These are phyloP conservation scores for Talaromyces funiculosus DNA, from an alignment of 2,329 filamentous ascomycete species.

Conservation along the genomic window DNA sequence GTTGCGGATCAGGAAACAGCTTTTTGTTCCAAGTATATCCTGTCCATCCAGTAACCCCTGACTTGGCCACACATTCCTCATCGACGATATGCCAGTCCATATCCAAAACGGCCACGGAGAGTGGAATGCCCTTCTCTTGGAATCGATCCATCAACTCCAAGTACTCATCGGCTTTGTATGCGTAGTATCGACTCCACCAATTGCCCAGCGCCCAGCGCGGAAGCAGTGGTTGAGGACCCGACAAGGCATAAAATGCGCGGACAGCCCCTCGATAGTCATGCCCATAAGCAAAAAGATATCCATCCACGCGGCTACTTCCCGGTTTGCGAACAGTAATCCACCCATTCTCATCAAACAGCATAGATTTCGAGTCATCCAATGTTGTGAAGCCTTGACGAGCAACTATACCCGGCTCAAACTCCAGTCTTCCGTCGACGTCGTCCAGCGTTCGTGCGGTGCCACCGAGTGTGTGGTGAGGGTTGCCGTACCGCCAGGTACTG, in stretches of 20 bases:
- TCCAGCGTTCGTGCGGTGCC: conserved; percentile 54
- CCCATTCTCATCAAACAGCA: conserved; percentile 52
- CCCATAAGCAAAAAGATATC: conserved; percentile 57
- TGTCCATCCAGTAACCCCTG: conserved; percentile 48
- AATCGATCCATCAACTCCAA: conserved; percentile 55
- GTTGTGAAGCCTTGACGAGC: conserved; percentile 48
- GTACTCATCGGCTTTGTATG: conserved; percentile 53
- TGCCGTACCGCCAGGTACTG: conserved; percentile 50
- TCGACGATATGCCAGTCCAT: conserved; percentile 62
- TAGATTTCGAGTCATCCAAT: conserved; percentile 51
- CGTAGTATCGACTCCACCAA: conserved; percentile 62
- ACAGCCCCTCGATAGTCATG: conserved; percentile 52
- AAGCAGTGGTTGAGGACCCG: conserved; percentile 51
- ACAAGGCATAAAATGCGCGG: conserved; percentile 50
- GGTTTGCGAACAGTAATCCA: conserved; percentile 46
- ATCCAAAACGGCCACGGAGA: conserved; percentile 57
- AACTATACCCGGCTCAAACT: conserved; percentile 48
- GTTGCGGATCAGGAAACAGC: conserved; percentile 52
- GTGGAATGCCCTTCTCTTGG: conserved; percentile 45
- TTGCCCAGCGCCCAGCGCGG: conserved; percentile 58
- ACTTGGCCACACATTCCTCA: conserved; percentile 38
- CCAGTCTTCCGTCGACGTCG: conserved; percentile 46
- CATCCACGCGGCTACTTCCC: conserved; percentile 46
- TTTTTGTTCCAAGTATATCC: conserved; percentile 59
- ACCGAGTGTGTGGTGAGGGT: conserved; percentile 37